Percentiles rank a stretch among this genome's conserved stretches.
Conservation (phyloP, 2,329 filamentous ascomycete genomes). For the Pseudopyricularia javanii region DNA sequence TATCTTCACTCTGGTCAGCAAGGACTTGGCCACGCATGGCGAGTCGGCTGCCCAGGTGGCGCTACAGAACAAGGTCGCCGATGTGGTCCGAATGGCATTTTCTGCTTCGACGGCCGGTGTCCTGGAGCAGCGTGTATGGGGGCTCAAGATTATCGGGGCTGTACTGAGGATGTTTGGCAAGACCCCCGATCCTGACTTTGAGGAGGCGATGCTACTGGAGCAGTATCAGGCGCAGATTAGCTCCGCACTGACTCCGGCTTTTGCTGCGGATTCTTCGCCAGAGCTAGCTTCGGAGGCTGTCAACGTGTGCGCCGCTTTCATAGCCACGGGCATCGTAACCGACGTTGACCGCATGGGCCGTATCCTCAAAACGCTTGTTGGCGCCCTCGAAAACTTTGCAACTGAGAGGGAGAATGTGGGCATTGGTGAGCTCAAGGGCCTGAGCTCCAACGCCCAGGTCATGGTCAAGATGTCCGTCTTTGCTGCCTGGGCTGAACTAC, state of each 20-base stretch:
- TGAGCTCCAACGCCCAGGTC: conserved; percentile 91
- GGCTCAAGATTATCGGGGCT: conserved; percentile 85
- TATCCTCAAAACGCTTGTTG: conserved; percentile 85
- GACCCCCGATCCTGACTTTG: conserved; percentile 89
- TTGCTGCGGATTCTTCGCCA: conserved; percentile 88
- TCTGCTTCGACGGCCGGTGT: conserved; percentile 93
- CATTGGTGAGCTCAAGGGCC: conserved; percentile 83
- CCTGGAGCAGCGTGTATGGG: conserved; percentile 78
- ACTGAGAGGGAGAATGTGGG: conserved; percentile 67
- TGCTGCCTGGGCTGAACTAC: conserved; percentile 92
- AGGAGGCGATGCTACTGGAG: conserved; percentile 91
- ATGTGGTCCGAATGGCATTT: conserved; percentile 93
- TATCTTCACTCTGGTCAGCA: conserved; percentile 65
- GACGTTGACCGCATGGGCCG: conserved; percentile 98
- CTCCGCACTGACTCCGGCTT: conserved; percentile 89
- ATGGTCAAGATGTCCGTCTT: conserved; percentile 99
- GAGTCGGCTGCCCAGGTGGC: conserved; percentile 67
- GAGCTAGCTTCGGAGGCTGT: conserved; percentile 93
- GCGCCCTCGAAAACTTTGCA: conserved; percentile 84
- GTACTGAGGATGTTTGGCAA: conserved; percentile 94
- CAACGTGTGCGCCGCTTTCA: conserved; percentile 95
- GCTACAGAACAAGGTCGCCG: conserved; percentile 72
- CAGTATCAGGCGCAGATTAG: conserved; percentile 98
- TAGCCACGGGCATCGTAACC: conserved; percentile 92
- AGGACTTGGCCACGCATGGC: conserved; percentile 66